These are phyloP conservation scores for Taiwanofungus camphoratus DNA, from an alignment of 1,284 basidiomycete genomes.

Conservation along the genomic window DNA sequence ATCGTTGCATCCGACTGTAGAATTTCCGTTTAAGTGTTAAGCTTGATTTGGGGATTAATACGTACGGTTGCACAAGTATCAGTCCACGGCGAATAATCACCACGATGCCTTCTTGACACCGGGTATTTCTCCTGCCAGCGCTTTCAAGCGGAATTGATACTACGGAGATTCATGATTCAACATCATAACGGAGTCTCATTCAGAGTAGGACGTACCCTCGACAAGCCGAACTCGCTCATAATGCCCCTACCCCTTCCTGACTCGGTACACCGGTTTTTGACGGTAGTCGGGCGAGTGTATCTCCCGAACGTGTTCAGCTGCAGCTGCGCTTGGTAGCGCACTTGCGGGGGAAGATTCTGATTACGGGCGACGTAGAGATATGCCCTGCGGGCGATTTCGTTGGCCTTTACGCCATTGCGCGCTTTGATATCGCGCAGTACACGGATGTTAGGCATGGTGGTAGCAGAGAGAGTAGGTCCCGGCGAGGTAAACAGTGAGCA, in stretches of 20 bases:
- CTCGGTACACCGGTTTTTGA: constrained; percentile 85
- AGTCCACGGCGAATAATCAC: constrained; percentile 32
- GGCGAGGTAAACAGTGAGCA: too few species aligned
- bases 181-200: neutral
- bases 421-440: constrained; percentile 76
- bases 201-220: constrained; percentile 55
- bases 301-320: constrained; percentile 85
- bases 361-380: constrained; percentile 91
- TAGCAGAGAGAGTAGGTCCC: constrained; percentile 1
- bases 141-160: constrained; percentile 89
- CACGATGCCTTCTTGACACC: constrained; percentile 90
- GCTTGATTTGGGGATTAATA: neutral
- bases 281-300: constrained; percentile 77
- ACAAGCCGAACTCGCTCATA: constrained; percentile 85
- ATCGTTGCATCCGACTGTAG: too few species aligned
- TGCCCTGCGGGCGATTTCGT: constrained; percentile 79
- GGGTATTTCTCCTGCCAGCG: constrained; percentile 71
- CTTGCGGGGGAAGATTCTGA: constrained; percentile 73
- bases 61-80: neutral
- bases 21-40: too few species aligned
- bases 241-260: constrained; percentile 84
- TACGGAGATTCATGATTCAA: constrained; percentile 26
- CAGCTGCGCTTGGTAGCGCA: constrained; percentile 94
- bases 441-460: constrained; percentile 39
- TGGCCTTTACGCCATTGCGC: constrained; percentile 60